Conservation (phyloP, 2,329 filamentous ascomycete genomes). For the Aureobasidium vineae region DNA sequence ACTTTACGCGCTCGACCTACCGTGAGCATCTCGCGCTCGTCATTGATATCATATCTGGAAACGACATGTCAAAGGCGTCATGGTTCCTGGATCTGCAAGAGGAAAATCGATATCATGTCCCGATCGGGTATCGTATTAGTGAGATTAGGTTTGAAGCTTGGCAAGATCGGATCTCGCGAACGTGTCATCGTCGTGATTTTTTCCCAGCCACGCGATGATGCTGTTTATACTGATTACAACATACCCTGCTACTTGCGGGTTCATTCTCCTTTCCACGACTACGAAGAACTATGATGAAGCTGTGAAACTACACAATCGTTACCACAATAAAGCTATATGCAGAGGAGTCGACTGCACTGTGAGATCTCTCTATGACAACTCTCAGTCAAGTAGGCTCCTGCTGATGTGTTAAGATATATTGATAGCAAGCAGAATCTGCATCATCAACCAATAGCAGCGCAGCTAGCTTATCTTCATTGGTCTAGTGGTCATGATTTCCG, state of each 20-base stretch:
- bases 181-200: not conserved
- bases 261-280: not conserved
- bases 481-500: slow-evolving; percentile 28
- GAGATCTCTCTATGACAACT: no score
- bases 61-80: slow-evolving; percentile 23
- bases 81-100: slow-evolving; percentile 15
- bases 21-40: slow-evolving; percentile 17
- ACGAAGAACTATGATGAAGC: not conserved
- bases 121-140: slow-evolving; percentile 3
- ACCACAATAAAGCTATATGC: not conserved
- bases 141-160: slow-evolving; percentile 21
- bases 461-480: slow-evolving; percentile 25
- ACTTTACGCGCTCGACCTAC: slow-evolving; percentile 22
- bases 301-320: not conserved
- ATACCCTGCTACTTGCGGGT: not conserved
- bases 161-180: slow-evolving; percentile 10
- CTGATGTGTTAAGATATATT: no score
- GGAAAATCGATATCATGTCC: not conserved
- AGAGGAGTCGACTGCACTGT: no score
- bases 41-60: slow-evolving; percentile 17
- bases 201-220: slow-evolving; percentile 17
- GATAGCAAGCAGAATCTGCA: no score
- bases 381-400: no score
- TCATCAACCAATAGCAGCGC: slow-evolving; percentile 18
- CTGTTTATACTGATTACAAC: not conserved